These are phyloP conservation scores for Fraxinus paxiana DNA, from an alignment of 305 asterid genomes.

Conservation along the genomic window DNA sequence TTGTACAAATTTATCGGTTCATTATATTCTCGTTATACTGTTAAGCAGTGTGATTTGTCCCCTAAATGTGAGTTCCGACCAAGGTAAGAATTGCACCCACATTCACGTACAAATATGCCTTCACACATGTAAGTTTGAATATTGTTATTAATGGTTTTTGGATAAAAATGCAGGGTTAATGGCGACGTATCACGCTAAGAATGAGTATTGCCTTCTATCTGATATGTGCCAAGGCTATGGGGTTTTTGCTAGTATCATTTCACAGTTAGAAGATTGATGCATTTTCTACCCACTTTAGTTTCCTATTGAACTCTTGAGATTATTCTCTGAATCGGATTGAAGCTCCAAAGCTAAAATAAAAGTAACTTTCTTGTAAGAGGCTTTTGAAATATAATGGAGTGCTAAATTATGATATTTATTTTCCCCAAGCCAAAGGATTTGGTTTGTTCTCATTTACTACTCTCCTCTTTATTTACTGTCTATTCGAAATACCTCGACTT, in stretches of 20 bases:
- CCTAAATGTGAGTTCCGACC: neutral
- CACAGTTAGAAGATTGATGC: constrained; percentile 64
- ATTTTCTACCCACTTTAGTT: neutral
- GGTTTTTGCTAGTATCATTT: constrained; percentile 65
- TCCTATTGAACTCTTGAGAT: neutral
- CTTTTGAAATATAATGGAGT: neutral
- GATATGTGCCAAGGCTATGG: constrained; percentile 90
- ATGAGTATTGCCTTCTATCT: constrained; percentile 86
- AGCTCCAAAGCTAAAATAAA: neutral
- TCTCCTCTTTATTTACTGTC: neutral
- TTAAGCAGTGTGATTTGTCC: neutral
- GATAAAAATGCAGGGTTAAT: constrained; percentile 62
- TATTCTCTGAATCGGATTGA: neutral
- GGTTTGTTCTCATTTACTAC: neutral
- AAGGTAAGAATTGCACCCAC: neutral
- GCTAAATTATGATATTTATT: too few species aligned
- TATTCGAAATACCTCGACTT: neutral
- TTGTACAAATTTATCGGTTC: neutral
- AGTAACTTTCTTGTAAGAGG: neutral
- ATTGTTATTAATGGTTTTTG: neutral
- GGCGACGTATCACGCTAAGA: constrained; percentile 96
- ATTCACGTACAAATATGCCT: neutral
- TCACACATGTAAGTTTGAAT: neutral
- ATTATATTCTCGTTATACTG: neutral
- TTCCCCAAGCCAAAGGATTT: neutral